These are phyloP conservation scores for Apiospora phragmitis DNA, from an alignment of 2,329 filamentous ascomycete genomes.

Conservation along the genomic window DNA sequence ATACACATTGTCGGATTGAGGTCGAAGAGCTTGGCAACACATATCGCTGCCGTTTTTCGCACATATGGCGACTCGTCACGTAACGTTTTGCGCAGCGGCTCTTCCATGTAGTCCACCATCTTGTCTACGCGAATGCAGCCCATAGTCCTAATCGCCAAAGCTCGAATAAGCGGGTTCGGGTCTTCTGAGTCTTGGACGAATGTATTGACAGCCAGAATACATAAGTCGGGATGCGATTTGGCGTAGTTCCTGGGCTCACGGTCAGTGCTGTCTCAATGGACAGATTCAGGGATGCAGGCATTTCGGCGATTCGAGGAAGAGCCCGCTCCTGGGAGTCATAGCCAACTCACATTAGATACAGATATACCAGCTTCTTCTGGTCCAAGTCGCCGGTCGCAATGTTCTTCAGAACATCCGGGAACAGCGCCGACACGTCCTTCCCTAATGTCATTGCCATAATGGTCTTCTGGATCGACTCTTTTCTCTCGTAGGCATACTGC, in stretches of 20 bases:
- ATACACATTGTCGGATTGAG: constrained; percentile 89
- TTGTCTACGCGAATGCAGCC: constrained; percentile 98
- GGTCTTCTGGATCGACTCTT: constrained; percentile 98
- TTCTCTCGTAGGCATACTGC: constrained; percentile 98
- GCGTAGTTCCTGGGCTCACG: constrained; percentile 80
- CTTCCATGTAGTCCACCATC: constrained; percentile 99
- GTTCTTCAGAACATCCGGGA: constrained; percentile 97
- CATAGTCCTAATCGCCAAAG: constrained; percentile 96
- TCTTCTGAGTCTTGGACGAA: constrained; percentile 99
- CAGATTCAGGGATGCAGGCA: neutral
- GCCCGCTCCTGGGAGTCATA: neutral
- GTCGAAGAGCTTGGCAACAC: constrained; percentile 96
- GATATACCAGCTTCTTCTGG: constrained; percentile 98
- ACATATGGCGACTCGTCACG: constrained; percentile 98
- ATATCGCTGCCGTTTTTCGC: constrained; percentile 95
- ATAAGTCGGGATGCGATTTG: constrained; percentile 97
- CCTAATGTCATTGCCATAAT: constrained; percentile 99
- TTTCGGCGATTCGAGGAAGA: neutral
- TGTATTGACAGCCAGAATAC: constrained; percentile 97
- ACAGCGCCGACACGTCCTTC: constrained; percentile 96
- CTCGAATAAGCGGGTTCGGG: constrained; percentile 92
- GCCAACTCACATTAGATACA: constrained; percentile 83
- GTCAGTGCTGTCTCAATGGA: neutral
- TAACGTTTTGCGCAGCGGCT: constrained; percentile 91
- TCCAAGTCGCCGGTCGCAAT: constrained; percentile 93